phyloP scores from a whole-genome alignment of 163 green algal genomes.

The Prototheca stagnorum region DNA sequence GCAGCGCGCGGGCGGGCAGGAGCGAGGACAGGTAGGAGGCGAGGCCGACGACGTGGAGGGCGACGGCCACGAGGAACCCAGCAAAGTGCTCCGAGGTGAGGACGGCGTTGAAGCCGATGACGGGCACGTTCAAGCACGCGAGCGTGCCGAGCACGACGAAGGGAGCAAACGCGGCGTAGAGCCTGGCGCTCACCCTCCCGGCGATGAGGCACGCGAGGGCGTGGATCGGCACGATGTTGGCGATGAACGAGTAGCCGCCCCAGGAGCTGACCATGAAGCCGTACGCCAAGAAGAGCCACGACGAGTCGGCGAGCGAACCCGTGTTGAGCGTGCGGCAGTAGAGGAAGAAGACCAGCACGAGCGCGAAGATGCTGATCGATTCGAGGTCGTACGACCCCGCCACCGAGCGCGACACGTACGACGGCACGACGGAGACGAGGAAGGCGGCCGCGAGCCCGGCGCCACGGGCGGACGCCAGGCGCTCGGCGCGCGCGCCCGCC shows the following conservation, averaged over 20 bases:
- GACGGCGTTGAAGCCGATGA: conserved; percentile 93
- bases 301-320: conserved; percentile 60
- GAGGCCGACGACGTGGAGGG: conserved; percentile 58
- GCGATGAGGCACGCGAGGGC: conserved; percentile 63
- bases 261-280: conserved; percentile 83
- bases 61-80: conserved; percentile 73
- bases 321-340: conserved; percentile 91
- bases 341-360: conserved; percentile 75
- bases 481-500: conserved; percentile 28
- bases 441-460: conserved; percentile 69
- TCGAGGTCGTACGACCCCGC: conserved; percentile 84
- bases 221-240: conserved; percentile 88
- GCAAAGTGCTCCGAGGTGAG: conserved; percentile 91
- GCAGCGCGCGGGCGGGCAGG: conserved; percentile 10
- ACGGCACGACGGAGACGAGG: conserved; percentile 73
- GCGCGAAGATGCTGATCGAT: conserved; percentile 78
- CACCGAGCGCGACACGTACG: conserved; percentile 76
- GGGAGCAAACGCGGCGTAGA: conserved; percentile 77
- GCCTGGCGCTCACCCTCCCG: conserved; percentile 34
- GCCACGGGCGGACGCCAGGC: too few relatives aligned
- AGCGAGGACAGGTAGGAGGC: conserved; percentile 27
- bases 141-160: conserved; percentile 73
- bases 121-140: conserved; percentile 60
- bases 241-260: conserved; percentile 87
- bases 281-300: conserved; percentile 48